A percentile compares a stretch with the other conserved stretches of the same genome.
Conservation (phyloP, 768 basidiomycete genomes). For the Dioszegia hungarica region DNA sequence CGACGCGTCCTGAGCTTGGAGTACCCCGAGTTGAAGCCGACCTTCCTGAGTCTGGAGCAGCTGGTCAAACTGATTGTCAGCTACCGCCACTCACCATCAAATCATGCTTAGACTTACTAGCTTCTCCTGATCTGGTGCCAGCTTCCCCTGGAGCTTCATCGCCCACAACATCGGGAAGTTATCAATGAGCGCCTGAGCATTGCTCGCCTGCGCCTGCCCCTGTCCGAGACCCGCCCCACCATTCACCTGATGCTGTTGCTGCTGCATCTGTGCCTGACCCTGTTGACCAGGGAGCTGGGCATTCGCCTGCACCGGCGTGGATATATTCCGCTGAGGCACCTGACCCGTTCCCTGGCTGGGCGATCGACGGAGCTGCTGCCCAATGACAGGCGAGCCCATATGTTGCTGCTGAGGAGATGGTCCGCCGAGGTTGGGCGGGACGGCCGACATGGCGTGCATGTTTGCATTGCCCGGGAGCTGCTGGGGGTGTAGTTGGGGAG, state of each 20-base stretch:
- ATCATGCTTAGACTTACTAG: slow-evolving; percentile 26
- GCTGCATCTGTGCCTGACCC: slow-evolving; percentile 9
- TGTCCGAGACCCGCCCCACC: too few species aligned
- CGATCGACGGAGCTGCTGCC: background rate
- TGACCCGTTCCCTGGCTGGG: background rate
- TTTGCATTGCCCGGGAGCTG: background rate
- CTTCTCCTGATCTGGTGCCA: slow-evolving; percentile 28
- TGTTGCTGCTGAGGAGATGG: slow-evolving; percentile 9
- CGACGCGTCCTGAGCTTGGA: slow-evolving; percentile 24
- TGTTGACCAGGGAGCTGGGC: too few species aligned
- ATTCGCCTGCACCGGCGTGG: slow-evolving; percentile 5
- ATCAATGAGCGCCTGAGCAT: slow-evolving; percentile 20
- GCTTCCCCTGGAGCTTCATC: slow-evolving; percentile 20
- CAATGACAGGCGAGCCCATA: slow-evolving; percentile 1
- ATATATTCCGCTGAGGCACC: slow-evolving; percentile 5
- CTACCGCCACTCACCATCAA: background rate
- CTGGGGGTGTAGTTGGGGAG: slow-evolving; percentile 4
- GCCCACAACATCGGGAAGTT: slow-evolving; percentile 34
- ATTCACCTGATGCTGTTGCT: slow-evolving; percentile 1
- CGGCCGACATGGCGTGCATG: slow-evolving; percentile 2
- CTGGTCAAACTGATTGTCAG: slow-evolving; percentile 26
- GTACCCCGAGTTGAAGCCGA: slow-evolving; percentile 19
- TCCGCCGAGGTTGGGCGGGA: background rate
- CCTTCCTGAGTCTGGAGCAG: slow-evolving; percentile 29
- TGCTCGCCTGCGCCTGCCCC: slow-evolving; percentile 10